Evolutionary conservation across 805 yeast genomes (phyloP), one percentile per base, ranked within the genome.

Genomic region (Myxozyma neotropica): DNA sequence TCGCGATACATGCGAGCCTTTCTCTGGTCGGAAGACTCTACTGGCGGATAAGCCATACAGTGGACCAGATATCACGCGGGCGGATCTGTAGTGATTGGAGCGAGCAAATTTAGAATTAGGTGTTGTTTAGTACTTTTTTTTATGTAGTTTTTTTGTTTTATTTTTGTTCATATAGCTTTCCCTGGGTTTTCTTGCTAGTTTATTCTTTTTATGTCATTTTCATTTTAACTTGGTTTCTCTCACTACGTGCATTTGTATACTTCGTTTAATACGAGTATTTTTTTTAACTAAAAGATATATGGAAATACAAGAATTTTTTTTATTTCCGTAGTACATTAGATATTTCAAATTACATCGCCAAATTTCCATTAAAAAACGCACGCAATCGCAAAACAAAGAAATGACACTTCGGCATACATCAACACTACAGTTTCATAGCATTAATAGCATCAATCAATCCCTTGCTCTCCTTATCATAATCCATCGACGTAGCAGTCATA

Each of bases 1-100:
- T 40, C 72, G 74, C 40, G 80, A 77, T 43, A 77, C 84, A 31
- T 89, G 95, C 73, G 96, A 89, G 76, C 96, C 96, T 12, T 78
- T 77, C 70, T 79, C 84, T 43, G 93, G 91, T 29, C 82, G 81
- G 64, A 87, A 85, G 67, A 83, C 83, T 27, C 80, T 89, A 68
- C 73, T 80, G 58, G 74, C 77, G 45, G 78, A 80, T 44, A 83
- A 85, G 73, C 91, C 96, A 24, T 80, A 76, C 67, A 87, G 88
- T 71, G 83, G 89, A 51, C 81, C 85, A 58, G 81, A 81, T 63
- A 79, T 86, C 70, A 88, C 94, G 48, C 83, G 94, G 74, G 73
- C 83, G 53, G 95, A 88, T 72, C 80, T 88, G 72, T 87, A 70
- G 26, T 45, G 33, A 19, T 27, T 17, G 33, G 31, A 36, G 17